These are phyloP conservation scores for Solanum ahanhuiri DNA, from an alignment of 257 asterid genomes.

Conservation along the genomic window DNA sequence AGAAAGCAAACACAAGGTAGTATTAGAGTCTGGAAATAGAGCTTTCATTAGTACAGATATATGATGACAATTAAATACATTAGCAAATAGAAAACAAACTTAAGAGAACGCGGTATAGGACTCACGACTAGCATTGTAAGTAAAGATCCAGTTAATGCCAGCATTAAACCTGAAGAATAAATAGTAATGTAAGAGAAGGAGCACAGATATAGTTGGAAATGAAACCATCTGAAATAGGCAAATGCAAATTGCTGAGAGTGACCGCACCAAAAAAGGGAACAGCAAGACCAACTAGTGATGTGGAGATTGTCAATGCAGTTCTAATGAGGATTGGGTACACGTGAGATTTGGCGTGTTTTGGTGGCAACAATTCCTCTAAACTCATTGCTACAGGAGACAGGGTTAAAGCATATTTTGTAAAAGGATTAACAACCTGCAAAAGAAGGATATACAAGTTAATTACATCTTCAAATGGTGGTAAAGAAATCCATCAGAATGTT, in stretches of 20 bases:
- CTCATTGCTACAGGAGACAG: constrained; percentile 71
- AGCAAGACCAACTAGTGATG: constrained; percentile 45
- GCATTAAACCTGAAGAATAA: constrained; percentile 40
- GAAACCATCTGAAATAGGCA: neutral
- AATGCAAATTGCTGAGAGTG: neutral
- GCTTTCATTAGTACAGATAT: neutral
- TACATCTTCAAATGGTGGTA: neutral
- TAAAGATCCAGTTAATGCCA: constrained; percentile 62
- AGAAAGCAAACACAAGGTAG: constrained; percentile 74
- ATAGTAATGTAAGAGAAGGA: neutral
- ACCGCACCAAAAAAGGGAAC: constrained; percentile 58
- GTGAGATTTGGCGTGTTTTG: constrained; percentile 26
- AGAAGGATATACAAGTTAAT: constrained; percentile 8
- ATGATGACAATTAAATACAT: neutral
- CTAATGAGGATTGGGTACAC: constrained; percentile 49
- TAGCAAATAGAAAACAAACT: neutral
- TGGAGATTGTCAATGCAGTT: constrained; percentile 51
- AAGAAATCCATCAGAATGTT: neutral
- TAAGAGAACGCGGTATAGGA: neutral
- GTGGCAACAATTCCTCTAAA: constrained; percentile 64
- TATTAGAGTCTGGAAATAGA: constrained; percentile 44
- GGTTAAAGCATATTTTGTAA: constrained; percentile 81
- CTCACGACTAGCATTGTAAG: constrained; percentile 83
- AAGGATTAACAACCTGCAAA: constrained; percentile 91
- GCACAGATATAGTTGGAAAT: neutral